phyloP scores from a whole-genome alignment of 2,329 filamentous ascomycete genomes.

The Myriosclerotinia scirpicola region DNA sequence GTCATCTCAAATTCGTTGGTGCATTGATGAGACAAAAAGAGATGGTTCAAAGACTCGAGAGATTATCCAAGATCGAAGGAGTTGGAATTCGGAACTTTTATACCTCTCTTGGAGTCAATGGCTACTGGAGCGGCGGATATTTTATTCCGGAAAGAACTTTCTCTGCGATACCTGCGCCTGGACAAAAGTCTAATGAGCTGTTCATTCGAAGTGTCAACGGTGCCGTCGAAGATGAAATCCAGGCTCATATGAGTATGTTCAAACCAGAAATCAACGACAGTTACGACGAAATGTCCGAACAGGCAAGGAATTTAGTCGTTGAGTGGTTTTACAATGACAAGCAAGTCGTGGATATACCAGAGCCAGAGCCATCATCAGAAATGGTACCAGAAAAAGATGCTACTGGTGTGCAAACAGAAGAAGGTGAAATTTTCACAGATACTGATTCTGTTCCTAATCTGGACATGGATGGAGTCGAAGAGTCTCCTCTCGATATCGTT shows the following conservation, averaged over 20 bases:
- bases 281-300: conserved; percentile 32
- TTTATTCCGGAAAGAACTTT: conserved; percentile 73
- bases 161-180: conserved; percentile 61
- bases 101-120: conserved; percentile 71
- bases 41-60: conserved; percentile 64
- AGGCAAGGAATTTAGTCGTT: conserved; percentile 26
- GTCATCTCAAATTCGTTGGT: conserved; percentile 83
- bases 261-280: conserved; percentile 30
- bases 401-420: not conserved
- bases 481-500: conserved; percentile 20
- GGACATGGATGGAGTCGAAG: conserved; percentile 9
- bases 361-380: conserved; percentile 4
- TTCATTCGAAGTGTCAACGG: conserved; percentile 31
- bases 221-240: conserved; percentile 35
- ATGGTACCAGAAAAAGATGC: not conserved
- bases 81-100: conserved; percentile 76
- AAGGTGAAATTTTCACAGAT: not conserved
- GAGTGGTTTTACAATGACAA: conserved; percentile 27
- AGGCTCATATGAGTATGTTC: conserved; percentile 38
- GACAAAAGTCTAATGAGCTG: conserved; percentile 24
- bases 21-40: conserved; percentile 74
- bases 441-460: conserved; percentile 7
- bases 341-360: conserved; percentile 15
- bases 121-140: conserved; percentile 59
- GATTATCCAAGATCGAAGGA: conserved; percentile 59